These are phyloP conservation scores for Vigna trinervia DNA, from an alignment of 306 rosid genomes.

Conservation along the genomic window DNA sequence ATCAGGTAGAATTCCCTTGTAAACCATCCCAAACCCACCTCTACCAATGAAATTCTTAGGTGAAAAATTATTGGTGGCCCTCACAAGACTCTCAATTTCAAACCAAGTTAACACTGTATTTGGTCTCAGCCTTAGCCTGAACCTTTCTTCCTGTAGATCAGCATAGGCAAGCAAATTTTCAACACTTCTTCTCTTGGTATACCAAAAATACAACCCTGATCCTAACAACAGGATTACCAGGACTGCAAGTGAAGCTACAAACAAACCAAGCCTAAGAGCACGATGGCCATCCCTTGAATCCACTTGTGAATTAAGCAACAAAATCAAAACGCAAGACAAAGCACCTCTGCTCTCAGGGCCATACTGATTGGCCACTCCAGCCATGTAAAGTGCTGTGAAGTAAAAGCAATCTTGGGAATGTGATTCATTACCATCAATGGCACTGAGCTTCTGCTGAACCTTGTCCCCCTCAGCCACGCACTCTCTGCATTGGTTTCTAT, in stretches of 20 bases:
- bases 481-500: conserved; percentile 50
- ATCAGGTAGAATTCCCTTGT: conserved; percentile 75
- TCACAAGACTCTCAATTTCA: conserved; percentile 81
- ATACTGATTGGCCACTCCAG: conserved; percentile 71
- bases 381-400: conserved; percentile 69
- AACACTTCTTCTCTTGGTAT: conserved; percentile 41
- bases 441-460: conserved; percentile 45
- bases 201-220: conserved; percentile 63
- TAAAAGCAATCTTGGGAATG: conserved; percentile 67
- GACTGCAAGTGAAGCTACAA: conserved; percentile 61
- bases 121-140: conserved; percentile 66
- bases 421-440: conserved; percentile 71
- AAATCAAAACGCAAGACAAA: conserved; percentile 55
- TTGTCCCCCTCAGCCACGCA: conserved; percentile 60
- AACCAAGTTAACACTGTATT: conserved; percentile 85
- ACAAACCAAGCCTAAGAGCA: conserved; percentile 64
- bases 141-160: conserved; percentile 59
- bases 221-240: conserved; percentile 56
- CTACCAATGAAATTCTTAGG: conserved; percentile 77
- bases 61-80: conserved; percentile 75
- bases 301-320: conserved; percentile 41
- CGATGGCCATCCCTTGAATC: conserved; percentile 42
- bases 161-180: conserved; percentile 43
- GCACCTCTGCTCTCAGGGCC: conserved; percentile 76
- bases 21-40: conserved; percentile 88